Percentiles rank a stretch among this genome's conserved stretches.
These are phyloP conservation scores for Mrakia blollopis DNA, from an alignment of 768 basidiomycete species.

Conservation along the genomic window DNA sequence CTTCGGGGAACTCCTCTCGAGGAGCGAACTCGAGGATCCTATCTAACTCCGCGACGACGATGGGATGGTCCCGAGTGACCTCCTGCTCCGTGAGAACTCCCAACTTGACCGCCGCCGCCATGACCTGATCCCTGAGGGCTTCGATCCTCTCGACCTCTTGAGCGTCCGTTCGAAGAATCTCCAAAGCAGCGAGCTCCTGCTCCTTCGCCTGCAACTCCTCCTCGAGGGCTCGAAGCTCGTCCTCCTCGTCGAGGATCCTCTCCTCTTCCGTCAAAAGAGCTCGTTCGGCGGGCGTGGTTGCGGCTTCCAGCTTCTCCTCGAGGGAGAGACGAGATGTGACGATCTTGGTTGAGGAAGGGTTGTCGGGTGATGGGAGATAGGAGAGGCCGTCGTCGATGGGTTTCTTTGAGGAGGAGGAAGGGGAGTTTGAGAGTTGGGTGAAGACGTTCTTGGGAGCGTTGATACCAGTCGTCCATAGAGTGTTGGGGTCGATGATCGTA, in stretches of 20 bases:
- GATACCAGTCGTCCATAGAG: conserved; percentile 26
- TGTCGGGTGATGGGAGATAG: neutral
- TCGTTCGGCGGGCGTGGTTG: neutral
- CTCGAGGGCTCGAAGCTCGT: neutral
- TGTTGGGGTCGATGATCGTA: conserved; percentile 23
- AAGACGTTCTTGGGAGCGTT: conserved; percentile 32
- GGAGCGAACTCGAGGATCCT: neutral
- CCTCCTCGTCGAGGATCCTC: neutral
- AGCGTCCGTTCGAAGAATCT: neutral
- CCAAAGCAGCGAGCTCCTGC: neutral
- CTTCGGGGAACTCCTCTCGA: neutral
- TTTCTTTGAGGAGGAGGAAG: neutral
- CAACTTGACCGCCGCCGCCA: conserved; percentile 15
- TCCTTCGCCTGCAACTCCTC: neutral
- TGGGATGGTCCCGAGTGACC: conserved; percentile 35
- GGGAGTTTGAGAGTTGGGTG: neutral
- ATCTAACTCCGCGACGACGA: conserved; percentile 26
- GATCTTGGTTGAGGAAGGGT: neutral
- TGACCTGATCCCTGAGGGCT: neutral
- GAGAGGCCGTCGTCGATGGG: conserved; percentile 34
- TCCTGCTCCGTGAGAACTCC: neutral
- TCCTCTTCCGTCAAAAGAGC: neutral
- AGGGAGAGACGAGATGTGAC: neutral
- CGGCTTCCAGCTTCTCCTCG: neutral
- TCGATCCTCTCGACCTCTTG: conserved; percentile 9